Conservation (phyloP, 352 stramenopile species). For the Phytophthora syringae region DNA sequence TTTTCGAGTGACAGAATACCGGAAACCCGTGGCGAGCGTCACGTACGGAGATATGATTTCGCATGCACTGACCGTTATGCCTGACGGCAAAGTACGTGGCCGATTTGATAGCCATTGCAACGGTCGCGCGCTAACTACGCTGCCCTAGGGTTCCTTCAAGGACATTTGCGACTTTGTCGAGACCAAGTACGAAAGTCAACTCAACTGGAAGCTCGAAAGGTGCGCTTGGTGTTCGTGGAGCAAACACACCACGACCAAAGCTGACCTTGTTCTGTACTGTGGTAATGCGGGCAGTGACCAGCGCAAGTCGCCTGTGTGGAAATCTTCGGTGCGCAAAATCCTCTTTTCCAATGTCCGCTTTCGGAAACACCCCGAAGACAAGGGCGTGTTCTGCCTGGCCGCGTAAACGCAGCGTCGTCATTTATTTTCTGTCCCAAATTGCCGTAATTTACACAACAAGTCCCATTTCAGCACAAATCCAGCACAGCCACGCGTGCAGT, state of each 20-base stretch:
- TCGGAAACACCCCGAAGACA: slow-evolving; percentile 73
- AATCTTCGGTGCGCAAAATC: slow-evolving; percentile 91
- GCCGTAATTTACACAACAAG: slow-evolving; percentile 20
- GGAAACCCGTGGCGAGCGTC: slow-evolving; percentile 79
- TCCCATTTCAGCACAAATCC: too few species aligned
- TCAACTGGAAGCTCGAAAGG: slow-evolving; percentile 93
- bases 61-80: slow-evolving; percentile 72
- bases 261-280: slow-evolving; percentile 21
- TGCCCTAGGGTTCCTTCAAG: slow-evolving; percentile 79
- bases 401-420: slow-evolving; percentile 41
- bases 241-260: too few species aligned
- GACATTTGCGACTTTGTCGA: slow-evolving; percentile 92
- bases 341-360: slow-evolving; percentile 90
- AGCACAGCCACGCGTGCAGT: slow-evolving; percentile 21
- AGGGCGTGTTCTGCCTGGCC: slow-evolving; percentile 78
- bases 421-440: slow-evolving; percentile 12
- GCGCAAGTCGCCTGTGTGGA: slow-evolving; percentile 89
- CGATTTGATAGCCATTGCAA: slow-evolving; percentile 22
- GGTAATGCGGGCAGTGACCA: slow-evolving; percentile 59
- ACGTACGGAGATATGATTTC: slow-evolving; percentile 92
- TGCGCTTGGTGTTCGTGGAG: too few species aligned
- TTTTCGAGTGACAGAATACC: too few species aligned
- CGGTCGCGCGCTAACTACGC: slow-evolving; percentile 2
- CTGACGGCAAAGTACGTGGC: slow-evolving; percentile 65
- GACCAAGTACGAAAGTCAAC: slow-evolving; percentile 82